A percentile compares a stretch with the other conserved stretches of the same genome.
Evolutionary conservation across 306 rosid genomes (phyloP).

Genomic region (Castanospermum australe): DNA sequence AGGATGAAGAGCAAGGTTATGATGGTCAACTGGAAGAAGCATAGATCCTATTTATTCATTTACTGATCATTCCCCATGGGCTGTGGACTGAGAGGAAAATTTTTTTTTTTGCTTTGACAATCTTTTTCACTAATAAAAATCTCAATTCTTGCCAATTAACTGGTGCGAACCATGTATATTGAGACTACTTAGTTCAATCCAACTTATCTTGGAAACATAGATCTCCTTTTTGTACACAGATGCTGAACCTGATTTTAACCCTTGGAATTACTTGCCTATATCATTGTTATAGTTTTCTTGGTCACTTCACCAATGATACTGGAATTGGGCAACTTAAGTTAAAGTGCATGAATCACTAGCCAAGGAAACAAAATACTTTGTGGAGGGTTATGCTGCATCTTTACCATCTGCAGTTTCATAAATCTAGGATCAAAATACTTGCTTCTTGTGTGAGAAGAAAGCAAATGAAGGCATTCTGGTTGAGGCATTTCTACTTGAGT

Average conservation of each 20-base stretch:
- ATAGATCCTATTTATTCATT: conserved; percentile 28
- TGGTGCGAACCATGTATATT: background rate
- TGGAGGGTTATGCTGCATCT: background rate
- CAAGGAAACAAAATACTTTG: background rate
- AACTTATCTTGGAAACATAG: background rate
- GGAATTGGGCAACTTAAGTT: background rate
- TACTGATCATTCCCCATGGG: conserved; percentile 20
- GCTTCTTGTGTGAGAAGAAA: background rate
- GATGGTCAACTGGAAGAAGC: conserved; percentile 33
- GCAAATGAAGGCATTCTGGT: background rate
- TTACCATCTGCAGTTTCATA: background rate
- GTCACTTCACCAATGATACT: background rate
- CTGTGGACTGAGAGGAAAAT: no score
- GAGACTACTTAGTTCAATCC: conserved; percentile 8
- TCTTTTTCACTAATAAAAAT: background rate
- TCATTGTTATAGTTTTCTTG: background rate
- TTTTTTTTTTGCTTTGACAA: conserved; percentile 30
- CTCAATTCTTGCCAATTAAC: background rate
- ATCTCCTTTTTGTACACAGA: no score
- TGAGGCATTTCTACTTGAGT: background rate
- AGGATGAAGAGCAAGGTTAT: conserved; percentile 36
- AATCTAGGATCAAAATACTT: background rate
- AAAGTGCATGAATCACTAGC: background rate
- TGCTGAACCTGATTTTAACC: no score
- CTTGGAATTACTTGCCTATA: background rate